A percentile compares a stretch with the other conserved stretches of the same genome.
phyloP scores from a whole-genome alignment of 306 rosid species.

The Corylus avellana region DNA sequence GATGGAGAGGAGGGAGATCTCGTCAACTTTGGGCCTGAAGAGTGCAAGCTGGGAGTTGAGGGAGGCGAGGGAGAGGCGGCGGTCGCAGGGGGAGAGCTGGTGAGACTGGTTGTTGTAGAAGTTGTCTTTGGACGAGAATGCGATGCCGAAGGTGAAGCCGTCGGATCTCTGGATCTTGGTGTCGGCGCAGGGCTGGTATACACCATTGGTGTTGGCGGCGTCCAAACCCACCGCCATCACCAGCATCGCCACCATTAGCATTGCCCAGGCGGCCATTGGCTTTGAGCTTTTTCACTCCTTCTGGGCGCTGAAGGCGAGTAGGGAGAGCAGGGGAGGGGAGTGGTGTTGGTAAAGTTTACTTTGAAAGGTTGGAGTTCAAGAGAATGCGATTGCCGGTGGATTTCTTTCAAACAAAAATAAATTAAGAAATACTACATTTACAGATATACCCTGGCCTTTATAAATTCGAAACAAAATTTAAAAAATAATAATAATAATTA shows the following conservation, averaged over 20 bases:
- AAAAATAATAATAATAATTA: no score
- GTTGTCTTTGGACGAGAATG: conserved; percentile 49
- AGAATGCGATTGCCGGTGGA: no score
- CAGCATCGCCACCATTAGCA: conserved; percentile 25
- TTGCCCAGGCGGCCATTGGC: conserved; percentile 29
- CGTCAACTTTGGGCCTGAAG: conserved; percentile 69
- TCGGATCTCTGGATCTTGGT: conserved; percentile 71
- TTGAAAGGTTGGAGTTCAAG: no score
- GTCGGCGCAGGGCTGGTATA: conserved; percentile 64
- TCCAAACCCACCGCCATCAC: not conserved
- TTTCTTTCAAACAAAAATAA: no score
- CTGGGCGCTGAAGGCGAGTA: no score
- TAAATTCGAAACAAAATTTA: no score
- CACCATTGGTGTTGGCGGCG: conserved; percentile 46
- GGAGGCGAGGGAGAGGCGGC: conserved; percentile 58
- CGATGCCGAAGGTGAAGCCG: conserved; percentile 72
- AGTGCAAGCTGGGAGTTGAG: conserved; percentile 54
- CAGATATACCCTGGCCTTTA: no score
- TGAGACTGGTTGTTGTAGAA: conserved; percentile 54
- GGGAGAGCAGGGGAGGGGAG: no score
- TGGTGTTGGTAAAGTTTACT: no score
- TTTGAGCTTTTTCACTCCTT: not conserved
- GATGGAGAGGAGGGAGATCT: conserved; percentile 72
- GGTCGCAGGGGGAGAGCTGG: conserved; percentile 77
- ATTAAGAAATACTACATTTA: no score